Evolutionary conservation across 1,139 yeast genomes (phyloP).

Genomic region (Geotrichum phurueaensis): DNA sequence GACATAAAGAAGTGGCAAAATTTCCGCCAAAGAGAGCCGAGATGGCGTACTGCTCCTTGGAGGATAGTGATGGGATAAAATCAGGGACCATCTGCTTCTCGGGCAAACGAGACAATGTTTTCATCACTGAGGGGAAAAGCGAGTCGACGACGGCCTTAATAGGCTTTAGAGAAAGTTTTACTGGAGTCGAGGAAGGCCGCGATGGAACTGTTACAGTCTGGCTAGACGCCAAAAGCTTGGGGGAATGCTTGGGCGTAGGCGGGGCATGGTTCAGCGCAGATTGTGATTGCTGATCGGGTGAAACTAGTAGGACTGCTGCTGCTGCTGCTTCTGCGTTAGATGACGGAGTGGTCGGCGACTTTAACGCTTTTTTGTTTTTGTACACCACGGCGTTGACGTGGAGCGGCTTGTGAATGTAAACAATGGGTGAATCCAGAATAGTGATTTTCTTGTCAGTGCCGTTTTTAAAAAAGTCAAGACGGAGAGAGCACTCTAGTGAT

Average conservation of each 20-base stretch:
- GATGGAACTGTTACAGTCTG: background rate
- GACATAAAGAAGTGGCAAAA: slow-evolving; percentile 8
- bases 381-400: slow-evolving; percentile 10
- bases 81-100: slow-evolving; percentile 12
- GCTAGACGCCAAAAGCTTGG: background rate
- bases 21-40: slow-evolving; percentile 17
- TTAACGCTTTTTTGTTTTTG: slow-evolving; percentile 9
- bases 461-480: slow-evolving; percentile 5
- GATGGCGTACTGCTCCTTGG: slow-evolving; percentile 13
- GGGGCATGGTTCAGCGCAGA: background rate
- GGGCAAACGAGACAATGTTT: slow-evolving; percentile 11
- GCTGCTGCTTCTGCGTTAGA: background rate
- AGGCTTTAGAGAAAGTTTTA: slow-evolving; percentile 9
- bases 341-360: background rate
- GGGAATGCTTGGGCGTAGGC: background rate
- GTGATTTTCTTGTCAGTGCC: background rate
- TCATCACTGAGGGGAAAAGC: slow-evolving; percentile 13
- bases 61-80: slow-evolving; percentile 7
- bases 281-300: background rate
- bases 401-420: slow-evolving; percentile 12
- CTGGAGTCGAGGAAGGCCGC: background rate
- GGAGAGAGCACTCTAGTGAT: background rate
- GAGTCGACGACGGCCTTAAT: slow-evolving; percentile 11
- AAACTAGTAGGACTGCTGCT: background rate
- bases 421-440: slow-evolving; percentile 17